Percentiles rank a stretch among this genome's conserved stretches.
Conservation (phyloP, 1,284 basidiomycete genomes). For the Heterobasidion annosum region DNA sequence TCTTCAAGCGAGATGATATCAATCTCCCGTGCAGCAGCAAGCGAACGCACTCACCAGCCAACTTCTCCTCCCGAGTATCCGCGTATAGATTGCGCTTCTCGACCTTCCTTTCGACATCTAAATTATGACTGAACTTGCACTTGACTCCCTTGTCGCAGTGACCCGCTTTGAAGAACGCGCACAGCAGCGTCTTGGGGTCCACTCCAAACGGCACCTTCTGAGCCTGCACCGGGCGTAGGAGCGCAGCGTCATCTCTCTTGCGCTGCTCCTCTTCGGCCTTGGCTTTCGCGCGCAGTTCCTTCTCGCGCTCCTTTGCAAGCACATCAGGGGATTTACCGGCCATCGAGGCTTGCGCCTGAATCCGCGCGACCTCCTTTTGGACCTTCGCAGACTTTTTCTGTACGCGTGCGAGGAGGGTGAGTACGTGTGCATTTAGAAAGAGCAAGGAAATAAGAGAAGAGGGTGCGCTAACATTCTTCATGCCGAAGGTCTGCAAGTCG, state of each 20-base stretch:
- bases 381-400: slow-evolving; percentile 94
- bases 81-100: slow-evolving; percentile 97
- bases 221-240: slow-evolving; percentile 70
- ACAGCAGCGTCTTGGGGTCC: slow-evolving; percentile 88
- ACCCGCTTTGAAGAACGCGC: slow-evolving; percentile 85
- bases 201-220: slow-evolving; percentile 95
- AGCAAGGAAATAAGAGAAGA: slow-evolving; percentile 2
- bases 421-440: background rate
- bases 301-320: slow-evolving; percentile 82
- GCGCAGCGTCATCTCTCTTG: slow-evolving; percentile 78
- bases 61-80: slow-evolving; percentile 79
- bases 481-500: slow-evolving; percentile 70
- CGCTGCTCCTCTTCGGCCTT: slow-evolving; percentile 80
- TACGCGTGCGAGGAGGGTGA: background rate
- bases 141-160: slow-evolving; percentile 84
- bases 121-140: slow-evolving; percentile 95
- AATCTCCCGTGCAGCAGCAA: background rate
- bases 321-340: slow-evolving; percentile 73
- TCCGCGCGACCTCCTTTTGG: slow-evolving; percentile 73
- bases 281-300: slow-evolving; percentile 65
- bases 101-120: slow-evolving; percentile 83
- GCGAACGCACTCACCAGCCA: slow-evolving; percentile 42
- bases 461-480: slow-evolving; percentile 72
- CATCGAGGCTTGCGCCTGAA: slow-evolving; percentile 67
- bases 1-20: slow-evolving; percentile 35